A percentile compares a stretch with the other conserved stretches of the same genome.
Evolutionary conservation across 495 filamentous ascomycete species (phyloP).

Genomic region (Paragyromitra xinjiangensis): DNA sequence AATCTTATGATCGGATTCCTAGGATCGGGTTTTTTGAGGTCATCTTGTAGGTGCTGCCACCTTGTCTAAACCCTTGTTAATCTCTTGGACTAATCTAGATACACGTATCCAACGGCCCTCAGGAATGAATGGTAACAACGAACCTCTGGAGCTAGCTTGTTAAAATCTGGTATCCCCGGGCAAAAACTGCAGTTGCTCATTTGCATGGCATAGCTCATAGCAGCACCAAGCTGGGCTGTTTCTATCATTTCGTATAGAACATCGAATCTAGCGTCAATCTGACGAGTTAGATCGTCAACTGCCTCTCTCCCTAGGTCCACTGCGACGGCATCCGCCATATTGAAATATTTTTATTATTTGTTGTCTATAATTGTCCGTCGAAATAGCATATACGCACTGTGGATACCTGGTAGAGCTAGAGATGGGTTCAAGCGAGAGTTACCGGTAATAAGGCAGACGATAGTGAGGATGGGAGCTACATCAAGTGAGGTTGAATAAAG

Average conservation of each 20-base stretch:
- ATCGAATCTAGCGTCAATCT: background rate
- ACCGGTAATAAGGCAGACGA: constrained; percentile 1
- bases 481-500: constrained; percentile 13
- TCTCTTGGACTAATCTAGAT: background rate
- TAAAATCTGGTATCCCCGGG: background rate
- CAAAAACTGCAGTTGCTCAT: constrained; percentile 26
- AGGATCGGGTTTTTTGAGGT: background rate
- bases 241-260: background rate
- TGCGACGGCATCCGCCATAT: background rate
- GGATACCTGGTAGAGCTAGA: constrained; percentile 4
- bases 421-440: background rate
- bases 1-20: background rate
- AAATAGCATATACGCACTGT: background rate
- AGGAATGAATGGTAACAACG: background rate
- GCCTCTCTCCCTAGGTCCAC: background rate
- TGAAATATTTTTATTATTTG: background rate
- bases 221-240: background rate
- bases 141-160: background rate
- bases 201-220: constrained; percentile 4
- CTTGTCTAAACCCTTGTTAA: constrained; percentile 13
- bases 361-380: background rate
- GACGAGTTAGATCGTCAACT: background rate
- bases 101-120: background rate
- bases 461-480: background rate
- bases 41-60: background rate